Evolutionary conservation across 768 basidiomycete species (phyloP).

Genomic region (Hericium rajendrae): DNA sequence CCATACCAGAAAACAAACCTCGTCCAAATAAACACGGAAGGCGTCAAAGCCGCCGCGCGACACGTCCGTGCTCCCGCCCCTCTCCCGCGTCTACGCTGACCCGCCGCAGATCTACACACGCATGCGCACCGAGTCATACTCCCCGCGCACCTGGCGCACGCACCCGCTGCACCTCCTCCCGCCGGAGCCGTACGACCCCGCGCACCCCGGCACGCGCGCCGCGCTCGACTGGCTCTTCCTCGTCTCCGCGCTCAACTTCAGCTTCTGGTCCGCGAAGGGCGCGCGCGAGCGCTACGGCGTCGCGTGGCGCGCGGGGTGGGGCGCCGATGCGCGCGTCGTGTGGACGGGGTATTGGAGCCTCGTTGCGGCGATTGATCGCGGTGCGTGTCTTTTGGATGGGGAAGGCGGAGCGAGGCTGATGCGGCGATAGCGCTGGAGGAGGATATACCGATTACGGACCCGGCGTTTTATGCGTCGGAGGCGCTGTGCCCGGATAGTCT

Average conservation of each 20-base stretch:
- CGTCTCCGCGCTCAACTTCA: slow-evolving; percentile 79
- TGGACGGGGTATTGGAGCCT: slow-evolving; percentile 87
- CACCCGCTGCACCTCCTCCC: slow-evolving; percentile 70
- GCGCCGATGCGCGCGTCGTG: slow-evolving; percentile 32
- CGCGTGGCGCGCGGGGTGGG: slow-evolving; percentile 68
- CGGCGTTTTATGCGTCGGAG: slow-evolving; percentile 68
- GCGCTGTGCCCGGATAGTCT: slow-evolving; percentile 59
- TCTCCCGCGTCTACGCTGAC: not conserved
- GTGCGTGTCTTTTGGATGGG: slow-evolving; percentile 27
- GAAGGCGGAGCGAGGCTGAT: not conserved
- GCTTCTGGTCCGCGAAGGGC: slow-evolving; percentile 67
- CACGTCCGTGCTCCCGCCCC: slow-evolving; percentile 4
- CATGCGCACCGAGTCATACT: slow-evolving; percentile 55
- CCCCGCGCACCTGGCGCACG: slow-evolving; percentile 73
- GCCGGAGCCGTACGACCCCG: slow-evolving; percentile 46
- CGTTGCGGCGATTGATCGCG: slow-evolving; percentile 75
- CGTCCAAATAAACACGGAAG: slow-evolving; percentile 16
- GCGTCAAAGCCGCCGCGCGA: slow-evolving; percentile 10
- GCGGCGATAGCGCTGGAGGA: slow-evolving; percentile 58
- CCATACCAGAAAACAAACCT: slow-evolving; percentile 17
- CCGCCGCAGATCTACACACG: slow-evolving; percentile 48
- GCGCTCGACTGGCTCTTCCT: slow-evolving; percentile 80
- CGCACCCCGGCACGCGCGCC: slow-evolving; percentile 35
- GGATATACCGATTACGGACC: slow-evolving; percentile 69
- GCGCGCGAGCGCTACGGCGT: slow-evolving; percentile 61